Conservation (phyloP, 2,329 filamentous ascomycete species). For the Didymella arachidicola region DNA sequence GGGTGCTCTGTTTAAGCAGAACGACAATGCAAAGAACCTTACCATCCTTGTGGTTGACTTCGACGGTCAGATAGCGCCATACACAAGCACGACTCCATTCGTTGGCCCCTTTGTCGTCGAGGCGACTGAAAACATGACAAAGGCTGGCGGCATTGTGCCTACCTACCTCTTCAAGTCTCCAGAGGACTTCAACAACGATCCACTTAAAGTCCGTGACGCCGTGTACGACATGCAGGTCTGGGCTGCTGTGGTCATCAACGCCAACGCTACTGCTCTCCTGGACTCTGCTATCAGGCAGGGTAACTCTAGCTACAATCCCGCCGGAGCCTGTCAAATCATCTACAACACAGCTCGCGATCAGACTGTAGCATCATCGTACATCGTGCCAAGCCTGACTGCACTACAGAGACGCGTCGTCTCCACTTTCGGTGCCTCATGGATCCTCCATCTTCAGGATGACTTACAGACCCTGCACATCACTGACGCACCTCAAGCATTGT, state of each 20-base stretch:
- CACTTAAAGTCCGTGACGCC: conserved; percentile 63
- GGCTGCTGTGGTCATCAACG: conserved; percentile 68
- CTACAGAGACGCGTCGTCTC: conserved; percentile 57
- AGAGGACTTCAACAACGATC: conserved; percentile 62
- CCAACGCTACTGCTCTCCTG: conserved; percentile 67
- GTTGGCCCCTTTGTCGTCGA: conserved; percentile 63
- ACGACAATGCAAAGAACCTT: conserved; percentile 46
- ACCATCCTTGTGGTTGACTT: conserved; percentile 69
- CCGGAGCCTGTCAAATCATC: conserved; percentile 65
- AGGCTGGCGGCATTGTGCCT: conserved; percentile 49
- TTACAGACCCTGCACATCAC: conserved; percentile 49
- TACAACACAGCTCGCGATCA: conserved; percentile 66
- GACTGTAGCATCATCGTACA: conserved; percentile 60
- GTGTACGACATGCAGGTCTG: conserved; percentile 67
- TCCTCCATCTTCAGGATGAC: conserved; percentile 12
- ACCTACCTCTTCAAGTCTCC: conserved; percentile 60
- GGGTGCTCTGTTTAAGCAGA: conserved; percentile 41
- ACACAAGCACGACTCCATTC: conserved; percentile 52
- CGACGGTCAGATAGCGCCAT: conserved; percentile 61
- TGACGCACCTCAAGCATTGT: conserved; percentile 60
- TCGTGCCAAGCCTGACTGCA: conserved; percentile 58
- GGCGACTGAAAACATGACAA: conserved; percentile 54
- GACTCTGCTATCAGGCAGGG: conserved; percentile 61
- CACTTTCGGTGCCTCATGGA: conserved; percentile 59
- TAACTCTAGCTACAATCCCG: conserved; percentile 68